Evolutionary conservation across 2,329 filamentous ascomycete species (phyloP).

Genomic region (Fusarium chuoi): DNA sequence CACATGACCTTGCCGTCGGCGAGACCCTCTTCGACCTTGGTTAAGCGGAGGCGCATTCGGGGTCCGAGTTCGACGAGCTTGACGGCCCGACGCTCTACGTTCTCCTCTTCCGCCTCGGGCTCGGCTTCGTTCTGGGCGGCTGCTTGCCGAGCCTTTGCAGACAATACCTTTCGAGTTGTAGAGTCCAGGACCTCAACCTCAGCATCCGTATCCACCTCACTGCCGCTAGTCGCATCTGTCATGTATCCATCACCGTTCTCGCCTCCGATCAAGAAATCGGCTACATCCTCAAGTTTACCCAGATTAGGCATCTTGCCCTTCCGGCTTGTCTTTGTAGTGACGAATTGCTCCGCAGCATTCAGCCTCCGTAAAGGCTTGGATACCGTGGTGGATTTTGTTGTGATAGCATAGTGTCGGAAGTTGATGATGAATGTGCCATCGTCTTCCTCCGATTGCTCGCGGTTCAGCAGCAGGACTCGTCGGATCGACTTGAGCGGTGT

Average conservation of each 20-base stretch:
- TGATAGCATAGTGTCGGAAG: constrained; percentile 94
- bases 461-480: constrained; percentile 88
- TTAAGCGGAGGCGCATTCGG: constrained; percentile 86
- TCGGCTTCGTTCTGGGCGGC: constrained; percentile 53
- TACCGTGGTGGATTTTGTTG: constrained; percentile 84
- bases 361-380: constrained; percentile 86
- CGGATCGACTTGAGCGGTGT: constrained; percentile 93
- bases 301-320: constrained; percentile 85
- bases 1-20: constrained; percentile 94
- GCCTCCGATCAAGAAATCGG: constrained; percentile 91
- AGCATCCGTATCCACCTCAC: constrained; percentile 91
- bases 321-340: constrained; percentile 67
- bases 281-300: constrained; percentile 89
- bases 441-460: constrained; percentile 70
- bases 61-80: constrained; percentile 94
- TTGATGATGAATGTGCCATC: constrained; percentile 83
- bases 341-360: constrained; percentile 84
- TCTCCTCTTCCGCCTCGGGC: constrained; percentile 60
- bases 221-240: constrained; percentile 85
- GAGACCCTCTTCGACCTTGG: constrained; percentile 95
- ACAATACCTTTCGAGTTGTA: constrained; percentile 70
- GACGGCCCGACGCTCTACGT: constrained; percentile 85
- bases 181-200: constrained; percentile 87
- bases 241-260: constrained; percentile 82
- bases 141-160: constrained; percentile 60